Conservation (phyloP, 23 red algal species). For the Gracilaria gracilis region DNA sequence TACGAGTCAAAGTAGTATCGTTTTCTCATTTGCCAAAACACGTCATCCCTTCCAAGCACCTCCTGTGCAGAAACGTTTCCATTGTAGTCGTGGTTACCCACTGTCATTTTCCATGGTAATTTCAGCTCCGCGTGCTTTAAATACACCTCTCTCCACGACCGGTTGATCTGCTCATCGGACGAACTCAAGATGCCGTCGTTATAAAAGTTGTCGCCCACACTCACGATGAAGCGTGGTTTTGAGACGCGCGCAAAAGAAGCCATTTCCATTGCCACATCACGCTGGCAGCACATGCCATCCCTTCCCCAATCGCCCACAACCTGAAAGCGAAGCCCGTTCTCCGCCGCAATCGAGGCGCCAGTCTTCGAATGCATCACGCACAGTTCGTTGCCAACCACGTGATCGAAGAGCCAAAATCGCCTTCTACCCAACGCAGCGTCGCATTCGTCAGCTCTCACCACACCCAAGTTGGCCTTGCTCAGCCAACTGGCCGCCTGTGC, state of each 20-base stretch:
- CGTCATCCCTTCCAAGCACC: constrained; percentile 36
- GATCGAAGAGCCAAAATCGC: constrained; percentile 23
- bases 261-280: constrained; percentile 85
- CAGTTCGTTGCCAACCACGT: constrained; percentile 16
- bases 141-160: constrained; percentile 75
- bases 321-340: constrained; percentile 50
- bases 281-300: constrained; percentile 82
- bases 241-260: constrained; percentile 25
- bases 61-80: constrained; percentile 68
- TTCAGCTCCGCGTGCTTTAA: constrained; percentile 42
- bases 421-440: constrained; percentile 48
- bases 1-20: constrained; percentile 65
- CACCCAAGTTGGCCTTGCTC: background rate
- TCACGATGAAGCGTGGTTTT: constrained; percentile 54
- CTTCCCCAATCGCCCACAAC: constrained; percentile 93
- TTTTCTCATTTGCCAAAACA: constrained; percentile 60
- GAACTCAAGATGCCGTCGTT: constrained; percentile 43
- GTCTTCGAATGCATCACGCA: constrained; percentile 21
- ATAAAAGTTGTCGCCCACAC: constrained; percentile 92
- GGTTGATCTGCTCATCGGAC: constrained; percentile 51
- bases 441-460: background rate
- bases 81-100: constrained; percentile 88
- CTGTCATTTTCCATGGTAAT: constrained; percentile 70
- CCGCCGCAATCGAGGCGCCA: background rate
- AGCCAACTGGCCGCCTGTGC: constrained; percentile 28